These are phyloP conservation scores for Phellinidium pouzarii DNA, from an alignment of 1,284 basidiomycete genomes.

Conservation along the genomic window DNA sequence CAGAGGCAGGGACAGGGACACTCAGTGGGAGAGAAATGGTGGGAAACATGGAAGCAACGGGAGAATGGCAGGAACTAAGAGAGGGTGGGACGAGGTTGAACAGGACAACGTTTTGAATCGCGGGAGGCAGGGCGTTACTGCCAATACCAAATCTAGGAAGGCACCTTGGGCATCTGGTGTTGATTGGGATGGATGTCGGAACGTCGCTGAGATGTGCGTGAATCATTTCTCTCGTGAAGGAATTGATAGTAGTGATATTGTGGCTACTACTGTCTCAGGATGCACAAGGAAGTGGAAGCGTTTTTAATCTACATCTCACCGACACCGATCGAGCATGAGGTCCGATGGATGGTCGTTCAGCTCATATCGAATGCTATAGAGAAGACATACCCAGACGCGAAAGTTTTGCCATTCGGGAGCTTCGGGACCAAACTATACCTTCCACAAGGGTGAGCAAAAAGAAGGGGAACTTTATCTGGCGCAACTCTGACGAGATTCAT, in stretches of 20 bases:
- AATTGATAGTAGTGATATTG: constrained; percentile 13
- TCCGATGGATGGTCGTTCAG: constrained; percentile 71
- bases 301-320: constrained; percentile 89
- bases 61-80: constrained; percentile 28
- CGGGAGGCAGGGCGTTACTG: constrained; percentile 52
- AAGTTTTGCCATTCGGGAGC: constrained; percentile 85
- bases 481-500: constrained; percentile 10
- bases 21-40: background rate
- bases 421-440: constrained; percentile 94
- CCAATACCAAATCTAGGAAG: constrained; percentile 38
- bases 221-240: constrained; percentile 8
- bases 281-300: constrained; percentile 80
- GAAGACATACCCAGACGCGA: constrained; percentile 70
- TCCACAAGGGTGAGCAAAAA: constrained; percentile 79
- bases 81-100: constrained; percentile 42
- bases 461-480: background rate
- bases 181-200: constrained; percentile 71
- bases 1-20: background rate
- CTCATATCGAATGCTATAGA: constrained; percentile 67
- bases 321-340: constrained; percentile 76
- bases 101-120: constrained; percentile 44
- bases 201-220: constrained; percentile 76
- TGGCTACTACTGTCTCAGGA: too few species aligned
- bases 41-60: background rate
- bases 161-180: constrained; percentile 79